These are phyloP conservation scores for Panaeolus cyanescens DNA, from an alignment of 768 basidiomycete genomes.

Conservation along the genomic window DNA sequence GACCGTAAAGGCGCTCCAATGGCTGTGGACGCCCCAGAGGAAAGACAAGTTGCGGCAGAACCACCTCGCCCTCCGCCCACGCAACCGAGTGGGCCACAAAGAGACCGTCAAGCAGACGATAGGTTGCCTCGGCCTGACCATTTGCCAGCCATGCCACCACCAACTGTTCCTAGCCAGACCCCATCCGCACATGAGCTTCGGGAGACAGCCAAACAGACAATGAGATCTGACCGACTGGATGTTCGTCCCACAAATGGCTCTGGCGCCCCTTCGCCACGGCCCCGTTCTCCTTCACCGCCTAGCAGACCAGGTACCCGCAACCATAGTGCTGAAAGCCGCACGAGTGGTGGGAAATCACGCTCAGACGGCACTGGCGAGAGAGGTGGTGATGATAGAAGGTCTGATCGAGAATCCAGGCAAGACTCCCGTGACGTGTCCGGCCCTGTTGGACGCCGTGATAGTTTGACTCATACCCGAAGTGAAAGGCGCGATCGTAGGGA, in stretches of 20 bases:
- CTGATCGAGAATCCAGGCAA: slow-evolving; percentile 51
- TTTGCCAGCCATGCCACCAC: slow-evolving; percentile 72
- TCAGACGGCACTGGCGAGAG: slow-evolving; percentile 48
- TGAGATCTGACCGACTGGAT: slow-evolving; percentile 47
- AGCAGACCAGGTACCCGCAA: slow-evolving; percentile 71
- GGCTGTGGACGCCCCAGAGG: slow-evolving; percentile 27
- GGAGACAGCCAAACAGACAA: slow-evolving; percentile 75
- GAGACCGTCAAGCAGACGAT: slow-evolving; percentile 40
- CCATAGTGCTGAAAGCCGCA: slow-evolving; percentile 70
- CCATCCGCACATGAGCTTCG: slow-evolving; percentile 77
- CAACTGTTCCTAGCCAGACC: slow-evolving; percentile 76
- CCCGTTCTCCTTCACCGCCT: slow-evolving; percentile 65
- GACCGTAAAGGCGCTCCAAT: slow-evolving; percentile 17
- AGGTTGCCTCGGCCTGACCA: slow-evolving; percentile 35
- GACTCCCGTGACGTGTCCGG: slow-evolving; percentile 46
- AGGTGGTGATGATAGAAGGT: slow-evolving; percentile 52
- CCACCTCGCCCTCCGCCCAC: slow-evolving; percentile 10
- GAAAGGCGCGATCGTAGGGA: slow-evolving; percentile 46
- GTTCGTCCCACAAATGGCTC: slow-evolving; percentile 52
- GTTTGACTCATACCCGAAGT: slow-evolving; percentile 51
- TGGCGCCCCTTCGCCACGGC: slow-evolving; percentile 57
- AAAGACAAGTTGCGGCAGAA: slow-evolving; percentile 8
- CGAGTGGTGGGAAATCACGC: slow-evolving; percentile 64
- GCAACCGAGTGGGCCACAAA: slow-evolving; percentile 13
- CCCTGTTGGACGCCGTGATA: slow-evolving; percentile 46